These are phyloP conservation scores for Brassica rapa DNA, from an alignment of 345 rosid species.

Conservation along the genomic window DNA sequence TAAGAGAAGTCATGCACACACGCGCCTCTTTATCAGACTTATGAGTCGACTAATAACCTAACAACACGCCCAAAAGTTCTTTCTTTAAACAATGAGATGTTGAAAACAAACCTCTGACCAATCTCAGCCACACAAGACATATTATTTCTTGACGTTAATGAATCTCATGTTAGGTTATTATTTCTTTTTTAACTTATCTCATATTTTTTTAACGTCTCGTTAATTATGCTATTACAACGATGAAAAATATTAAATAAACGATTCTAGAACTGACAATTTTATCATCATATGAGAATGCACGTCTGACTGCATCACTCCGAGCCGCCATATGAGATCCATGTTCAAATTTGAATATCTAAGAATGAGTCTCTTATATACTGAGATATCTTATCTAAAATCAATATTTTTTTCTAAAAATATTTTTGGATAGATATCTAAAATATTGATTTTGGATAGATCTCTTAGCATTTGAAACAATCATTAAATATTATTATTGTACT, in stretches of 20 bases:
- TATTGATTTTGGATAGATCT: neutral
- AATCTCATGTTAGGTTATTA: neutral
- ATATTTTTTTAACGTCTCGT: neutral
- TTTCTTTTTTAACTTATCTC: neutral
- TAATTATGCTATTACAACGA: no score
- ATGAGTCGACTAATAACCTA: slow-evolving; percentile 11
- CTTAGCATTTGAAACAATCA: neutral
- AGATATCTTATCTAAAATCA: neutral
- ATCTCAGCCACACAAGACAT: slow-evolving; percentile 21
- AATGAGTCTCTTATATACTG: neutral
- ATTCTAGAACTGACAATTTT: no score
- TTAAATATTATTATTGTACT: neutral
- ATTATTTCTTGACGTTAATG: neutral
- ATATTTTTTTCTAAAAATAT: no score
- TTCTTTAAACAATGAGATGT: neutral
- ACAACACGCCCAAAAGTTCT: slow-evolving; percentile 10
- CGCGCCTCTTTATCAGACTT: slow-evolving; percentile 13
- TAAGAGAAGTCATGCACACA: slow-evolving; percentile 1
- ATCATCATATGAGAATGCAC: no score
- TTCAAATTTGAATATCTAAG: neutral
- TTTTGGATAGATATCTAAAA: no score
- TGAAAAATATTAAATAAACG: no score
- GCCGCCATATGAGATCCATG: no score
- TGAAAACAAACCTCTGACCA: slow-evolving; percentile 19
- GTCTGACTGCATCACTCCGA: no score